A percentile compares a stretch with the other conserved stretches of the same genome.
These are phyloP conservation scores for Neoboletus magnificus DNA, from an alignment of 768 basidiomycete species.

Conservation along the genomic window DNA sequence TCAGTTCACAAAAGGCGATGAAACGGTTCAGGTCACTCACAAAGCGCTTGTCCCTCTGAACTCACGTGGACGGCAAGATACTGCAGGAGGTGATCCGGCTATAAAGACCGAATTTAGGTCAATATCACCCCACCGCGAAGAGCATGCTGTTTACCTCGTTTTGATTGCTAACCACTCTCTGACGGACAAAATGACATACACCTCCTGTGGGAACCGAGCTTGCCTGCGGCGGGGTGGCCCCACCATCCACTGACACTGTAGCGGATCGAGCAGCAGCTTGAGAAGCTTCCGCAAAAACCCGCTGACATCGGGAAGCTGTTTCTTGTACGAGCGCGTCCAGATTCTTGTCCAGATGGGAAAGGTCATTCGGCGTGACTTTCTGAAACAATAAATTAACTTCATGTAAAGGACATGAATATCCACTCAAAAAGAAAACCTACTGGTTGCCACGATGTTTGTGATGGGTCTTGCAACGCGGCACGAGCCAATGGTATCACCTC, in stretches of 20 bases:
- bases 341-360: slow-evolving; percentile 63
- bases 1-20: slow-evolving; percentile 28
- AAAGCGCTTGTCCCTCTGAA: slow-evolving; percentile 38
- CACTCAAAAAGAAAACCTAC: slow-evolving; percentile 41
- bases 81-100: slow-evolving; percentile 47
- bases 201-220: slow-evolving; percentile 30
- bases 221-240: slow-evolving; percentile 29
- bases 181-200: slow-evolving; percentile 43
- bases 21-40: slow-evolving; percentile 43
- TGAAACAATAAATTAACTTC: slow-evolving; percentile 35
- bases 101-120: slow-evolving; percentile 27
- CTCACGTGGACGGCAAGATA: slow-evolving; percentile 50
- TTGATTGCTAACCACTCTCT: slow-evolving; percentile 46
- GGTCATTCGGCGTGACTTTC: slow-evolving; percentile 47
- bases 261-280: slow-evolving; percentile 63
- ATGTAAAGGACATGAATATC: slow-evolving; percentile 22
- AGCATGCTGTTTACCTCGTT: slow-evolving; percentile 47
- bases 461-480: slow-evolving; percentile 44
- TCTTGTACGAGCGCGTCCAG: slow-evolving; percentile 62
- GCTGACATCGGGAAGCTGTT: slow-evolving; percentile 56
- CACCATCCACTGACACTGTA: slow-evolving; percentile 34
- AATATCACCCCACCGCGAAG: slow-evolving; percentile 23
- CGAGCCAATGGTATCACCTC: slow-evolving; percentile 48
- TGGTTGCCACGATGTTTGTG: slow-evolving; percentile 47
- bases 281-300: slow-evolving; percentile 60